Evolutionary conservation across 75 land plant species (phyloP).

Genomic region (Pseudotsuga menziesii): DNA sequence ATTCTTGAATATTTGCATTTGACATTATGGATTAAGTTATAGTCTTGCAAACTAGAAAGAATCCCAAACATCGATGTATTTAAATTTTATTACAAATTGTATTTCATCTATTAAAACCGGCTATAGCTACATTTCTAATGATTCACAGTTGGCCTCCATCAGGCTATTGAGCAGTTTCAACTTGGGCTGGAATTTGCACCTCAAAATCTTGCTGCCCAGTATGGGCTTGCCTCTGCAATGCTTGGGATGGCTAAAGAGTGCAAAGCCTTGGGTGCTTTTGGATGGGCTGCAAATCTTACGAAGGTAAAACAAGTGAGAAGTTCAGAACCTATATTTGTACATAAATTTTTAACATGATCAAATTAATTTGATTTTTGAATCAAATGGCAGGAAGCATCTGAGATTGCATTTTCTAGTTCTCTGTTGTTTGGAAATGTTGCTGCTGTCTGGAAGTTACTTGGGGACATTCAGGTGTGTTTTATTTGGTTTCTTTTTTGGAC

Average conservation of each 20-base stretch:
- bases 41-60: neutral
- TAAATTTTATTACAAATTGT: neutral
- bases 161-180: constrained; percentile 78
- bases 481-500: neutral
- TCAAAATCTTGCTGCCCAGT: constrained; percentile 55
- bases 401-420: constrained; percentile 37
- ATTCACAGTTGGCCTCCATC: neutral
- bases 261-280: constrained; percentile 56
- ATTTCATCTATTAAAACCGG: neutral
- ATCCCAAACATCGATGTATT: too few relatives aligned
- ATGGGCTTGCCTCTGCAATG: constrained; percentile 84
- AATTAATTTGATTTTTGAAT: neutral
- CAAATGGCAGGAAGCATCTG: constrained; percentile 73
- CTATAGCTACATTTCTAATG: neutral
- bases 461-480: constrained; percentile 77
- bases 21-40: neutral
- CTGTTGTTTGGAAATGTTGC: constrained; percentile 41
- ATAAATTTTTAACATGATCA: neutral
- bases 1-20: neutral
- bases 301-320: constrained; percentile 62
- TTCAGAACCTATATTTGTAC: neutral
- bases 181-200: constrained; percentile 59
- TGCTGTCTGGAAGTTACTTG: constrained; percentile 82
- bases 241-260: constrained; percentile 81
- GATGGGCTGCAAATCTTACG: constrained; percentile 73